Percentiles rank a stretch among this genome's conserved stretches.
Evolutionary conservation across 2,329 filamentous ascomycete species (phyloP).

Genomic region (Alternaria sp.): DNA sequence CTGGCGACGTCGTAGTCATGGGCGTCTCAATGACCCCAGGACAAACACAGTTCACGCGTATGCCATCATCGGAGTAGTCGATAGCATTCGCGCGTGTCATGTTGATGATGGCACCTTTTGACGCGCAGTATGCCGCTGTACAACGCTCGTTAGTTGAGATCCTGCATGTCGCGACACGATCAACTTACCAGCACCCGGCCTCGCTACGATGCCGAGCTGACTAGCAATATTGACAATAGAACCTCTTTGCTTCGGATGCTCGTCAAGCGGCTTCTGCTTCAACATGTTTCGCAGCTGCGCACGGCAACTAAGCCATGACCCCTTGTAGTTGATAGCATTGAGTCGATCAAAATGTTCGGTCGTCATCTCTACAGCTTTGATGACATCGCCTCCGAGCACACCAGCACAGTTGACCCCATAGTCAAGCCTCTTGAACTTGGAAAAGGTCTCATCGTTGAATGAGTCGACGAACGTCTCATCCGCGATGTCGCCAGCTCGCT

Average conservation of each 20-base stretch:
- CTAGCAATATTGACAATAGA: constrained; percentile 63
- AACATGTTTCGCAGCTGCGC: constrained; percentile 61
- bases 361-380: constrained; percentile 56
- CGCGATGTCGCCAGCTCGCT: constrained; percentile 57
- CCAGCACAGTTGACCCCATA: constrained; percentile 65
- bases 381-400: constrained; percentile 52
- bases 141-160: background rate
- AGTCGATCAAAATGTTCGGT: constrained; percentile 60
- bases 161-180: background rate
- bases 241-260: constrained; percentile 44
- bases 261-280: constrained; percentile 57
- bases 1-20: constrained; percentile 30
- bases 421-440: constrained; percentile 57
- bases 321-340: constrained; percentile 63
- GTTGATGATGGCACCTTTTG: constrained; percentile 65
- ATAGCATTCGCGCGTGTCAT: constrained; percentile 65
- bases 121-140: constrained; percentile 62
- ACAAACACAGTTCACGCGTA: constrained; percentile 67
- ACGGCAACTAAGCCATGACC: constrained; percentile 63
- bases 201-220: constrained; percentile 55
- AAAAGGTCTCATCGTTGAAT: constrained; percentile 47
- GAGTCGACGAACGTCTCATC: constrained; percentile 55
- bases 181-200: constrained; percentile 30
- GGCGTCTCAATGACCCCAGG: constrained; percentile 59
- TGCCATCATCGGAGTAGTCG: constrained; percentile 58